These are phyloP conservation scores for Podaxis mareebaensis DNA, from an alignment of 768 basidiomycete species.

Conservation along the genomic window DNA sequence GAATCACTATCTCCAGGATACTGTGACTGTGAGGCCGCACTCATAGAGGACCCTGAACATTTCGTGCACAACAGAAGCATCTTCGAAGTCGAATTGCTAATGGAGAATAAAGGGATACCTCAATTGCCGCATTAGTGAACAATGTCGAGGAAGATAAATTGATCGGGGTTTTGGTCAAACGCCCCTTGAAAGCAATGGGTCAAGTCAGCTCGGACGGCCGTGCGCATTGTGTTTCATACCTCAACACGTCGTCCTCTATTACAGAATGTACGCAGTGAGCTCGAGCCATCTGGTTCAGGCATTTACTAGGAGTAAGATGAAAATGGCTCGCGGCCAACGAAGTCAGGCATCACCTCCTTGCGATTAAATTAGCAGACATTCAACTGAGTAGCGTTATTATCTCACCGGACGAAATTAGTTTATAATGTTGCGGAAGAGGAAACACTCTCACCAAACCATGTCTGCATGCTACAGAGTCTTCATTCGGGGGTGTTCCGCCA, in stretches of 20 bases:
- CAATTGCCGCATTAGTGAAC: background rate
- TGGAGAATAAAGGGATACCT: background rate
- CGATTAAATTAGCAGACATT: background rate
- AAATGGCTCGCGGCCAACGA: background rate
- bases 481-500: constrained; percentile 11
- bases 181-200: background rate
- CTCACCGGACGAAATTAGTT: background rate
- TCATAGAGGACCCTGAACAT: background rate
- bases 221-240: background rate
- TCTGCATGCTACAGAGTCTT: background rate
- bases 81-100: background rate
- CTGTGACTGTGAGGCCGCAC: background rate
- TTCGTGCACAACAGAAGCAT: background rate
- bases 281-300: background rate
- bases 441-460: constrained; percentile 5
- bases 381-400: background rate
- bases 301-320: background rate
- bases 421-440: constrained; percentile 8
- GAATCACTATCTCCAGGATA: constrained; percentile 3
- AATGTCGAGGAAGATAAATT: constrained; percentile 1
- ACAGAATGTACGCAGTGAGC: background rate
- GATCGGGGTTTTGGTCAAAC: constrained; percentile 9
- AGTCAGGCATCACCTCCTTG: background rate
- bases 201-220: background rate
- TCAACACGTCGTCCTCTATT: background rate